Evolutionary conservation across 805 yeast species (phyloP), one percentile per base, ranked within the genome.

Genomic region (Crinitomyces ghanaensis): DNA sequence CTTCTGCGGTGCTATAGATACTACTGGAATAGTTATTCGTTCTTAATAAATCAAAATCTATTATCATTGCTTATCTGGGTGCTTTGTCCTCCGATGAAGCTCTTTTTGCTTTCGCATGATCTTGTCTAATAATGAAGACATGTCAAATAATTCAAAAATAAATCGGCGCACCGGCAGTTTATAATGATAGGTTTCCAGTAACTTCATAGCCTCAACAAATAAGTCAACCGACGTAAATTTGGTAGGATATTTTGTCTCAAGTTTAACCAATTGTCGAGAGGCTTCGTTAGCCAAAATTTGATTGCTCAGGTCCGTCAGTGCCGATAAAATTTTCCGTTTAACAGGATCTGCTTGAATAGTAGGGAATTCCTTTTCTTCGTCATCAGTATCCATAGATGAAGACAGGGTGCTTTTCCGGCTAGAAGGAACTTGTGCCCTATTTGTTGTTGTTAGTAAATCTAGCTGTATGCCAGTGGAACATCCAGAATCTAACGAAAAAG

Each of bases 141-240:
- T 67, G 34, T 71, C 68, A 42, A 81, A 71, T 34, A 79, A 57
- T 27, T 76, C 86, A 45, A 77, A 67, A 11, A 84, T 59, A 47
- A 74, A 77, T 41, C 72, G 65, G 23, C 93, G 59, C 13, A 72
- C 72, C 3, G 71, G 70, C 33, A 70, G 72, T 42, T 76, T 70
- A 53, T 72, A 80, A 30, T 65, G 67, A 62, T 57, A 84, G 51
- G 53, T 61, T 43, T 63, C 79, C 65, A 65, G 65, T 46, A 61
- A 65, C 35, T 57, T 63, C 55, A 63, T 61, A 32, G 61, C 73
- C 48, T 63, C 66, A 52, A 50, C 62, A 49, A 80, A 73, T 33
- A 80, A 54, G 2, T 62, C 68, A 8, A 72, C 66, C 35, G 66
- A 67, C 29, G 68, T 73, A 53, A 82, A 75, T 19, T 66, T 51